Evolutionary conservation across 116 monocot genomes (phyloP).

Genomic region (Posidonia oceanica): DNA sequence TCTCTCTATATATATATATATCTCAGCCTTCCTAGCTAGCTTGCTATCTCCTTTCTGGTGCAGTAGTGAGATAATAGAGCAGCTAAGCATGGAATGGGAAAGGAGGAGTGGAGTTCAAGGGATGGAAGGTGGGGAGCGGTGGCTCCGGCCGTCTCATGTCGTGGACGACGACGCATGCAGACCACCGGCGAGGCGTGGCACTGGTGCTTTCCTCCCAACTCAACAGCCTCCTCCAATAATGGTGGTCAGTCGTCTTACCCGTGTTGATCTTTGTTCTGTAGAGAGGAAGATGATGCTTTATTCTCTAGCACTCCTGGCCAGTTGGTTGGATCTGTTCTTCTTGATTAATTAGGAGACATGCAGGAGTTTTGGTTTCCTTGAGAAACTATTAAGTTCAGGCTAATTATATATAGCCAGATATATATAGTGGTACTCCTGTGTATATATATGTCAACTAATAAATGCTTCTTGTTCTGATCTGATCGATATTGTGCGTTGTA

Average conservation of each 20-base stretch:
- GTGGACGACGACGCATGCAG: neutral
- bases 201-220: slow-evolving; percentile 3
- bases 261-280: no score
- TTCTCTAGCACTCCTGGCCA: no score
- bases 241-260: no score
- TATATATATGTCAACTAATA: neutral
- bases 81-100: neutral
- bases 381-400: no score
- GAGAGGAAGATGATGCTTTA: no score
- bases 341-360: no score
- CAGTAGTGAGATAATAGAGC: no score
- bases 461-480: no score
- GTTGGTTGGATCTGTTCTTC: no score
- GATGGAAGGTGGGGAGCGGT: neutral
- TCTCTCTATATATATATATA: no score
- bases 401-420: neutral
- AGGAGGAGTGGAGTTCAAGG: neutral
- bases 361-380: no score
- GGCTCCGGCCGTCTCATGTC: slow-evolving; percentile 1
- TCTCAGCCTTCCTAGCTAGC: neutral
- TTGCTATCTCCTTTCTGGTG: no score
- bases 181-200: neutral
- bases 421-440: neutral
- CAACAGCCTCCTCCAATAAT: neutral
- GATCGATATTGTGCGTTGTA: neutral